Conservation (phyloP, 108 stramenopile genomes). For the Seminavis robusta region DNA sequence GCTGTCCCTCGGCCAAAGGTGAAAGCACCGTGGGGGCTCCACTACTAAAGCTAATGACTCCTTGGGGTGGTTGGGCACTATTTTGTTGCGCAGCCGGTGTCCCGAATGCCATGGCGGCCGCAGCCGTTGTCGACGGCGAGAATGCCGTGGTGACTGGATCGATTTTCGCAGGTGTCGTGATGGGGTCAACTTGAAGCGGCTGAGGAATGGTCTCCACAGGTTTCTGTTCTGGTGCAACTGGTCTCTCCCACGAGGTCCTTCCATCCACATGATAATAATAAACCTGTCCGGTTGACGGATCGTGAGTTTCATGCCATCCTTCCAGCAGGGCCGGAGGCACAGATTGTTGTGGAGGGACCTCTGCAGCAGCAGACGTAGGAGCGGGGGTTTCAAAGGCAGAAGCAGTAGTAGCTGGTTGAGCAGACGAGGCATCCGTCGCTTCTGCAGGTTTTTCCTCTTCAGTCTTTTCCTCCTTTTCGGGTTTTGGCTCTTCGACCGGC, state of each 20-base stretch:
- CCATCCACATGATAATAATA: slow-evolving; percentile 20
- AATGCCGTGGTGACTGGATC: too few species aligned
- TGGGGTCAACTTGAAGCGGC: too few species aligned
- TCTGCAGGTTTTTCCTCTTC: background rate
- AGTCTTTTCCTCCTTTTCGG: background rate
- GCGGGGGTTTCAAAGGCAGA: background rate
- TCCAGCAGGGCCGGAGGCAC: too few species aligned
- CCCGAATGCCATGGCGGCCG: too few species aligned
- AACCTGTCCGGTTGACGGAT: slow-evolving; percentile 9
- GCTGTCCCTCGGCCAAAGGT: too few species aligned
- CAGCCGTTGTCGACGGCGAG: too few species aligned
- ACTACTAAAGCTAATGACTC: too few species aligned
- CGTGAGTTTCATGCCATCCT: slow-evolving; percentile 15
- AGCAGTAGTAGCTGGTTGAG: background rate
- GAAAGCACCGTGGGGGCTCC: too few species aligned
- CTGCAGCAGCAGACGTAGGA: background rate
- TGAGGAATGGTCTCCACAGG: too few species aligned
- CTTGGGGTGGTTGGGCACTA: too few species aligned
- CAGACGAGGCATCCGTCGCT: background rate
- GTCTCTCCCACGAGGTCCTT: slow-evolving; percentile 27
- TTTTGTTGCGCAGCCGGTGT: too few species aligned
- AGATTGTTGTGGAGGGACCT: background rate
- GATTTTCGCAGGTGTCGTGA: too few species aligned
- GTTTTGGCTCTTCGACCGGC: slow-evolving; percentile 30
- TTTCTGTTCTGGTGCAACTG: slow-evolving; percentile 1